A percentile compares a stretch with the other conserved stretches of the same genome.
These are phyloP conservation scores for Pyracantha coccinea DNA, from an alignment of 331 rosid species.

Conservation along the genomic window DNA sequence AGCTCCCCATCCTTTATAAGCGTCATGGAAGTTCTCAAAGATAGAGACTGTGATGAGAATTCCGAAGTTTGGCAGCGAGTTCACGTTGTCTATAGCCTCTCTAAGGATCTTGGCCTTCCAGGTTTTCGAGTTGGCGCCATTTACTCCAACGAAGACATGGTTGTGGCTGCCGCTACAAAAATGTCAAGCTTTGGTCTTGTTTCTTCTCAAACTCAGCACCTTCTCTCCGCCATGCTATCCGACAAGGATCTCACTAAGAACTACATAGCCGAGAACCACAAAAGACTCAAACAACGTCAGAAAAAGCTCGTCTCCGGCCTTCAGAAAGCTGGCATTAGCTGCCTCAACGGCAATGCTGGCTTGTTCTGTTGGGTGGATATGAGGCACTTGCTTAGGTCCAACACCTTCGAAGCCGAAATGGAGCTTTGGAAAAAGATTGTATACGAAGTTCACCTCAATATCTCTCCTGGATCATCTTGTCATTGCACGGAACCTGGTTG, in stretches of 20 bases:
- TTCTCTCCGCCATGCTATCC: slow-evolving; percentile 75
- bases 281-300: slow-evolving; percentile 55
- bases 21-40: slow-evolving; percentile 69
- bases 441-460: slow-evolving; percentile 60
- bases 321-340: slow-evolving; percentile 48
- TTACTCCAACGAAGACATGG: slow-evolving; percentile 63
- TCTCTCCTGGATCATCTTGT: slow-evolving; percentile 87
- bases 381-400: slow-evolving; percentile 62
- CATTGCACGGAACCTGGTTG: slow-evolving; percentile 94
- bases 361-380: slow-evolving; percentile 93
- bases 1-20: slow-evolving; percentile 53
- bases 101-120: slow-evolving; percentile 89
- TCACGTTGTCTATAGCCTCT: slow-evolving; percentile 79
- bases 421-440: slow-evolving; percentile 85
- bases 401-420: slow-evolving; percentile 78
- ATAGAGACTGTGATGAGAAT: slow-evolving; percentile 18
- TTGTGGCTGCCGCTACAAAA: slow-evolving; percentile 72
- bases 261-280: slow-evolving; percentile 64
- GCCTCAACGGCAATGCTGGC: slow-evolving; percentile 74
- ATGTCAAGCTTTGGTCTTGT: slow-evolving; percentile 96
- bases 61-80: slow-evolving; percentile 43
- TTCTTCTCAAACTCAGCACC: slow-evolving; percentile 89
- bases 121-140: slow-evolving; percentile 92
- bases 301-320: slow-evolving; percentile 51
- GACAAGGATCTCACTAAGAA: slow-evolving; percentile 66